Evolutionary conservation across 2,329 filamentous ascomycete genomes (phyloP).

Genomic region (Aspergillus fructus): DNA sequence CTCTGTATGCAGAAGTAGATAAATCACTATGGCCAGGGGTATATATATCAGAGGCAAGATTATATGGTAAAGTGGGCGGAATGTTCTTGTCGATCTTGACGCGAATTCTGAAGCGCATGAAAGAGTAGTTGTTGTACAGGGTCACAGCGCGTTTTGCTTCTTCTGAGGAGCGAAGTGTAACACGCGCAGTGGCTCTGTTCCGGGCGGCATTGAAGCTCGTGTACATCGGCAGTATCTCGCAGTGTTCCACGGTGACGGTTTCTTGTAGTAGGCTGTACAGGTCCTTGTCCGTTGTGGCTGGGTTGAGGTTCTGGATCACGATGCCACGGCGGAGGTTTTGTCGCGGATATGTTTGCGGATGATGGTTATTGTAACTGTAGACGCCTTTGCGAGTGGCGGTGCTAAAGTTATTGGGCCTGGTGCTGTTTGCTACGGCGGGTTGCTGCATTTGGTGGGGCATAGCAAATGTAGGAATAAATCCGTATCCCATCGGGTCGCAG

Average conservation of each 20-base stretch:
- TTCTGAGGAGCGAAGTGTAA: slow-evolving; percentile 33
- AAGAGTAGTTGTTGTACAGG: slow-evolving; percentile 33
- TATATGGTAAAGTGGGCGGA: slow-evolving; percentile 7
- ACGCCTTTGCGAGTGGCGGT: slow-evolving; percentile 4
- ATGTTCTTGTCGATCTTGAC: slow-evolving; percentile 32
- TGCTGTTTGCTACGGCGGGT: slow-evolving; percentile 7
- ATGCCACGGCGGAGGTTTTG: slow-evolving; percentile 21
- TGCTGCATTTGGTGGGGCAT: slow-evolving; percentile 19
- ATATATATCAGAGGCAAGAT: background rate
- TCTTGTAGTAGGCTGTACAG: slow-evolving; percentile 30
- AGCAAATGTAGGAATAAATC: slow-evolving; percentile 30
- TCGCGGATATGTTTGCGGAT: slow-evolving; percentile 11
- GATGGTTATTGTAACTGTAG: slow-evolving; percentile 14
- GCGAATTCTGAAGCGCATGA: slow-evolving; percentile 34
- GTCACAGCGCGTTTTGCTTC: slow-evolving; percentile 36
- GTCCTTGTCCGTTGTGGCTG: slow-evolving; percentile 27
- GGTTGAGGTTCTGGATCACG: slow-evolving; percentile 30
- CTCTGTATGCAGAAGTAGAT: background rate
- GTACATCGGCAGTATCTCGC: slow-evolving; percentile 27
- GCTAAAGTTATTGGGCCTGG: background rate
- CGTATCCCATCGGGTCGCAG: slow-evolving; percentile 28
- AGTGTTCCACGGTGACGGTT: slow-evolving; percentile 32
- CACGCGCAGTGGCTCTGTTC: slow-evolving; percentile 27
- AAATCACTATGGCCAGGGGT: background rate
- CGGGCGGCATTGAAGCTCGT: slow-evolving; percentile 12